Percentiles rank a stretch among this genome's conserved stretches.
Evolutionary conservation across 1,139 yeast genomes (phyloP).

Genomic region (Pichia sp.): DNA sequence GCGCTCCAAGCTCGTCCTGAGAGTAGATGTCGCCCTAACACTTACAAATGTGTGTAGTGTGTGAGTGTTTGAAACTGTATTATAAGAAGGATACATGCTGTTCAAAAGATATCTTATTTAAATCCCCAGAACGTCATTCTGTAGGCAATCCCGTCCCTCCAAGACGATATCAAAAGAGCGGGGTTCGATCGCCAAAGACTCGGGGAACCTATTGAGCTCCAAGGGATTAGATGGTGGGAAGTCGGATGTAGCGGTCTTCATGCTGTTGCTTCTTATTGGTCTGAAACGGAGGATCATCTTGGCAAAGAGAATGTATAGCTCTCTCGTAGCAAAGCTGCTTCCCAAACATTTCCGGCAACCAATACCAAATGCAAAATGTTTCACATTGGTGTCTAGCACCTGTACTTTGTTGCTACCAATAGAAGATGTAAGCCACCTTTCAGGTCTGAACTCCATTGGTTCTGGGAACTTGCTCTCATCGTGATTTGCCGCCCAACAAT

Average conservation of each 20-base stretch:
- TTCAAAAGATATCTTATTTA: too few species aligned
- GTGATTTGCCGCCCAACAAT: constrained; percentile 66
- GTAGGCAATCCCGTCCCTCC: constrained; percentile 1
- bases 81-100: too few species aligned
- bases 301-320: constrained; percentile 43
- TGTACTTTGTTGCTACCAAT: constrained; percentile 17
- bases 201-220: constrained; percentile 39
- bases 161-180: constrained; percentile 34
- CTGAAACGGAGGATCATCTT: constrained; percentile 33
- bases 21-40: too few species aligned
- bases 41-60: too few species aligned
- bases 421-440: constrained; percentile 40
- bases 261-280: constrained; percentile 1
- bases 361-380: constrained; percentile 60
- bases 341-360: constrained; percentile 72
- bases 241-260: not conserved
- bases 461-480: constrained; percentile 40
- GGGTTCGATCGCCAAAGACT: constrained; percentile 59
- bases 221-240: constrained; percentile 36
- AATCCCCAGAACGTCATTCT: too few species aligned
- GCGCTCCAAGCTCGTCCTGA: too few species aligned
- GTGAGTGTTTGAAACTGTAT: too few species aligned
- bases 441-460: constrained; percentile 51
- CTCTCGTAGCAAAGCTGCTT: constrained; percentile 51
- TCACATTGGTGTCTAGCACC: constrained; percentile 7